Conservation (phyloP, 164 flowering plant genomes). For the Piper longum region DNA sequence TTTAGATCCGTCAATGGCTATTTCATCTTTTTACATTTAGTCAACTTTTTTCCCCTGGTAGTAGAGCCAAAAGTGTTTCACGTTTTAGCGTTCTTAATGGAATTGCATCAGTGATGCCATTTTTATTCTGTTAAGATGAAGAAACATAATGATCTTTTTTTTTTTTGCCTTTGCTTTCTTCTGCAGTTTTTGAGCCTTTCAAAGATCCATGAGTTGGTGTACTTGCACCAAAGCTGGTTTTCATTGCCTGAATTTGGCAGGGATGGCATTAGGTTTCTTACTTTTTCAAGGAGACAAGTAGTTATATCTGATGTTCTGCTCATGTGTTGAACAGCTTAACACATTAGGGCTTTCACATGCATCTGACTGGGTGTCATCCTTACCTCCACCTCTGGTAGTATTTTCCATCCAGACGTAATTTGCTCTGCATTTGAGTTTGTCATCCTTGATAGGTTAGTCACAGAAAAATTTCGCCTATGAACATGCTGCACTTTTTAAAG, state of each 20-base stretch:
- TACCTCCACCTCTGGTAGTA: conserved; percentile 75
- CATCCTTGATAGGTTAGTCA: neutral
- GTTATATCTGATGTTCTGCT: neutral
- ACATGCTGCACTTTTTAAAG: too few species aligned
- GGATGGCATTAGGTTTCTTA: conserved; percentile 42
- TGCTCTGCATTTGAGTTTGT: neutral
- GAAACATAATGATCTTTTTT: neutral
- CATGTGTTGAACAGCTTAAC: conserved; percentile 50
- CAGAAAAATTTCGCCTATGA: neutral
- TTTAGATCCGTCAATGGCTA: too few species aligned
- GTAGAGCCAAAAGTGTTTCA: too few species aligned
- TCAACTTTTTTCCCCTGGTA: too few species aligned
- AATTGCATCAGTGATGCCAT: too few species aligned
- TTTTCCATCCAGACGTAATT: neutral
- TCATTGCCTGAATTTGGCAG: conserved; percentile 78
- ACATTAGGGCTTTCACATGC: conserved; percentile 94
- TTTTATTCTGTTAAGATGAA: too few species aligned
- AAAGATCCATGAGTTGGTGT: conserved; percentile 76
- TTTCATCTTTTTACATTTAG: too few species aligned
- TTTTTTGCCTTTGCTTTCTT: neutral
- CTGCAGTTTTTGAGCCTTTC: conserved; percentile 93
- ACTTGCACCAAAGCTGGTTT: conserved; percentile 66
- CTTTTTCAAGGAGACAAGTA: neutral
- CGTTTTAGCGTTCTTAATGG: too few species aligned
- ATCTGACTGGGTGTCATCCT: conserved; percentile 96